Base-by-base conservation (phyloP, 225 moss, liverwort and hornwort species). In the Sphagnum contortum region DNA sequence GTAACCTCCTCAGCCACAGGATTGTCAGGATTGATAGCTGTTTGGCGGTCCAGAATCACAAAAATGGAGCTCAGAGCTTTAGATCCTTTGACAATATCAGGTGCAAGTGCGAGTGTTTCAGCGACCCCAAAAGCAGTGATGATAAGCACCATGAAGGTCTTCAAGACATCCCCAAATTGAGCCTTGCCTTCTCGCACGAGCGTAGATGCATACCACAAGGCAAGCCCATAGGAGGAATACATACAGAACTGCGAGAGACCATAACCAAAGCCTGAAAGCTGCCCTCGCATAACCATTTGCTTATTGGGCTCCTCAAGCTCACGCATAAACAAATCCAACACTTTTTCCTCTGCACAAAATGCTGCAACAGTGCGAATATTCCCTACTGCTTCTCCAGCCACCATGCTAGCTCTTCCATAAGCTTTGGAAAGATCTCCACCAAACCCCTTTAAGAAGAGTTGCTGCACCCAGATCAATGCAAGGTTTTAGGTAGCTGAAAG, bases 191-290 rank as follows among this genome's bases (percentile, higher is more conserved):
- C 70, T 48, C 45, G 49, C 59, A 82, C 81, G 54, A 82, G 50
- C 8, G 68, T 77, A 3, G 74, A 77, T 3, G 77, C 53, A 50
- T 82, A 82, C 81, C 81, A 82, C 46, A 82, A 63, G 1, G 76
- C 80, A 44, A 83, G 66, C 5, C 80, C 83, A 44, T 83, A 80
- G 1, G 83, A 76, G 53, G 74, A 70, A 62, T 71, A 83, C 83
- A 83, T 83, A 48, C 68, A 71, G 14, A 71, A 80, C 71, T 83
- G 83, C n/a, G 83, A 83, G 57, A 83, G 74, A 3, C 83, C 83
- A 44, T 80, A 83, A 6, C 76, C 76, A 4, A 83, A 49, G 5
- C 83, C 83, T 29, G 80, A 73, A 3, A 76, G 57, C 3, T 83
- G 83, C 49, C 80, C 79, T 3, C 76, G 70, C 8, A 74, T 14